Base-by-base conservation (phyloP, 1,139 yeast species). In the Debaryomycetaceae sp. region DNA sequence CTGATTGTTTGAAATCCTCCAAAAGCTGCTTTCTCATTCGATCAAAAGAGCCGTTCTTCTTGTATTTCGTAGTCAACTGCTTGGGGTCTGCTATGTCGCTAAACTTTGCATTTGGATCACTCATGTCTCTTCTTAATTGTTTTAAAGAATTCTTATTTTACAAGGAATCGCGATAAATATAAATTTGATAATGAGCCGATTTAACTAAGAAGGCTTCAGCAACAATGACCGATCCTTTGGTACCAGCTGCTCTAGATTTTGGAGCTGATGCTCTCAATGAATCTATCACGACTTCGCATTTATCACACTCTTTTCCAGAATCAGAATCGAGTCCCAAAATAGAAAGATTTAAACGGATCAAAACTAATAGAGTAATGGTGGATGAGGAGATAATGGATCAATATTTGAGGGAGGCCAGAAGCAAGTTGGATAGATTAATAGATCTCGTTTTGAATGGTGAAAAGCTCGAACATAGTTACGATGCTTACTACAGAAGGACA, bases 21-120 rank as follows among this genome's bases (percentile, higher is more conserved):
- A 79, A 58, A 11, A 79, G 62, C 9, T 56, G 52, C 47, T 65
- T 72, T 40, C 85, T 56, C 45, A 72, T 76, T 35, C 65, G 58
- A 52, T 80, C 84, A 52, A 80, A 80, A 1, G 68, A 49, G 0
- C 85, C 85, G 40, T 68, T 68, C 50, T 75, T 75, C 59, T 80
- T 80, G 57, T 75, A 80, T 11, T 66, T 59, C 5, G 63, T 64
- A 1, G 74, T 63, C 27, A 79, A 61, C 39, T 68, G 70, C 43
- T 70, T 70, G 36, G 78, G 71, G 46, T 72, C 75, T 5, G 55
- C 55, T 11, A 54, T 40, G 24, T 44, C 48, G 9, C 5, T 8
- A 2, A 11, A 2, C 31, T 27, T 4, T 27, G 8, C 31, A 27
- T 11, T 27, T 11, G 11, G 8, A 8, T 11, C 11, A 8, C 11